These are phyloP conservation scores for Lentinus brumalis DNA, from an alignment of 768 basidiomycete genomes.

Conservation along the genomic window DNA sequence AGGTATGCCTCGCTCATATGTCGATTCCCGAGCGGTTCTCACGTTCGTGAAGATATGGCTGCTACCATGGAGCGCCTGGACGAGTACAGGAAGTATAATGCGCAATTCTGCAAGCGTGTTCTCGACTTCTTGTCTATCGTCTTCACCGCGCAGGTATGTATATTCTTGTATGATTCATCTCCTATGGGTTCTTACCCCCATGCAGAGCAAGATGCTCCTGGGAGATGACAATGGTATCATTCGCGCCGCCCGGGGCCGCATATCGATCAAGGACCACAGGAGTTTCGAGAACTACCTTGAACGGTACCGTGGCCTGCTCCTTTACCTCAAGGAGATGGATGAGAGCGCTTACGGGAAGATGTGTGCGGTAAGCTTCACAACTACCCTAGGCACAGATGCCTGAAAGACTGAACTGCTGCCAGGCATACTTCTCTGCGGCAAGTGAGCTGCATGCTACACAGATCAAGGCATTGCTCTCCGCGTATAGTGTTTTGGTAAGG, in stretches of 20 bases:
- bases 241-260: constrained; percentile 45
- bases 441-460: constrained; percentile 83
- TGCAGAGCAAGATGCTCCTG: constrained; percentile 67
- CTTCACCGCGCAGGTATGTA: constrained; percentile 81
- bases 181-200: too few relatives aligned
- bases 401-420: background rate
- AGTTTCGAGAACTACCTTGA: constrained; percentile 82
- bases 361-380: constrained; percentile 68
- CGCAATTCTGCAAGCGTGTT: constrained; percentile 91
- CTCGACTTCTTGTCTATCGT: constrained; percentile 90
- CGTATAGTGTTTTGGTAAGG: constrained; percentile 61
- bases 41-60: constrained; percentile 73
- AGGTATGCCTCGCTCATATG: constrained; percentile 46
- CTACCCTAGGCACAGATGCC: background rate
- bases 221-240: constrained; percentile 62
- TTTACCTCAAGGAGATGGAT: constrained; percentile 97
- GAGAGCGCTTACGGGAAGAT: constrained; percentile 84
- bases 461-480: constrained; percentile 69
- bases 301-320: constrained; percentile 84
- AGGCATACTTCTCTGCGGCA: constrained; percentile 90
- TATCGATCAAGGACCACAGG: constrained; percentile 61
- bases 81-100: constrained; percentile 88
- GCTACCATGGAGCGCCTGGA: constrained; percentile 91
- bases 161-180: background rate
- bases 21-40: background rate